These are phyloP conservation scores for Lenwebbia sp. DNA, from an alignment of 345 rosid species.

Conservation along the genomic window DNA sequence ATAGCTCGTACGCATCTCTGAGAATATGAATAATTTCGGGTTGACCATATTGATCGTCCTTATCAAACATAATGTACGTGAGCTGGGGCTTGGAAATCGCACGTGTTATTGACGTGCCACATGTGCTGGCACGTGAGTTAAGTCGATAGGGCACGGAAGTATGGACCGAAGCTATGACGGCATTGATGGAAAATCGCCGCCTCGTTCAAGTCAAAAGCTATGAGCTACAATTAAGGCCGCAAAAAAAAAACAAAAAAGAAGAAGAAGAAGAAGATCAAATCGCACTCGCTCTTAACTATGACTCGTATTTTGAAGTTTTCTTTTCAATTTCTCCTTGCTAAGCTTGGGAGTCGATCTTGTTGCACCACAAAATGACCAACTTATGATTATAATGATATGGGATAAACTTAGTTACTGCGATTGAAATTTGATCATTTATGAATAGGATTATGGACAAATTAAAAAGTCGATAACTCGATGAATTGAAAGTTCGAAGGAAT, in stretches of 20 bases:
- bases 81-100: background rate
- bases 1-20: background rate
- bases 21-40: background rate
- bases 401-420: background rate
- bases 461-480: background rate
- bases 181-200: no score
- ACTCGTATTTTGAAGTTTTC: no score
- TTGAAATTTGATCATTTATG: background rate
- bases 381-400: background rate
- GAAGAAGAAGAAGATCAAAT: no score
- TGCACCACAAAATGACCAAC: background rate
- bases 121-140: no score
- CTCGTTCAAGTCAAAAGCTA: background rate
- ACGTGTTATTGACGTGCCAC: background rate
- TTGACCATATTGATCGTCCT: background rate
- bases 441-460: rapidly evolving
- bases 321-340: no score
- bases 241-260: no score
- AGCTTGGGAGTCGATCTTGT: no score
- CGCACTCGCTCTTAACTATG: no score
- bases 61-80: background rate
- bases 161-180: no score
- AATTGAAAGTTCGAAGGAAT: background rate
- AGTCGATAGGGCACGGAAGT: no score
- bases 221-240: background rate